Evolutionary conservation across 179 eudicot genomes (phyloP).

Genomic region (Spergularia azorica): DNA sequence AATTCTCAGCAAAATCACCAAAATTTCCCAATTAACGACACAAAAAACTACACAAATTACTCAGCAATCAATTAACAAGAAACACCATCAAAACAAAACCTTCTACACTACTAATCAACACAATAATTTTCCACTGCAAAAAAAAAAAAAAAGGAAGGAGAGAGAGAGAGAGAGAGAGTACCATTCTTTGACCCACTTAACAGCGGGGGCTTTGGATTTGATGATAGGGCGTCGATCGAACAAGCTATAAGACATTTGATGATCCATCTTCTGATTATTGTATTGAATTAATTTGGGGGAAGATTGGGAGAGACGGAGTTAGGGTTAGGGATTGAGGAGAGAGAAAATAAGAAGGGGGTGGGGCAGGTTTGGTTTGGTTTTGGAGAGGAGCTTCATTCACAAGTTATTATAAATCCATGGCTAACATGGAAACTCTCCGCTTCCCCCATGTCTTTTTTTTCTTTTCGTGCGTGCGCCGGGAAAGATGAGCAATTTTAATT

Average conservation of each 20-base stretch:
- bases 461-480: neutral
- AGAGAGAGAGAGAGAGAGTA: slow-evolving; percentile 12
- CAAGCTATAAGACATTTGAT: slow-evolving; percentile 36
- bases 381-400: neutral
- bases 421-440: neutral
- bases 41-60: too few species aligned
- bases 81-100: too few species aligned
- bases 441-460: neutral
- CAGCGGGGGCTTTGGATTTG: slow-evolving; percentile 44
- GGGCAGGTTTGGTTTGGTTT: neutral
- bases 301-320: neutral
- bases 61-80: neutral
- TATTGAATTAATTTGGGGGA: neutral
- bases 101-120: too few species aligned
- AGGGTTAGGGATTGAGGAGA: slow-evolving; percentile 32
- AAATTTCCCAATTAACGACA: too few species aligned
- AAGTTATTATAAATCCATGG: neutral
- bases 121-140: neutral
- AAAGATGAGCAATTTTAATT: neutral
- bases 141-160: neutral
- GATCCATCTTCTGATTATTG: slow-evolving; percentile 30
- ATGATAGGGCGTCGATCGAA: slow-evolving; percentile 45
- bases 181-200: slow-evolving; percentile 51
- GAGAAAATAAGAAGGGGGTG: slow-evolving; percentile 10
- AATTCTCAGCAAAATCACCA: too few species aligned